Percentiles rank a stretch among this genome's conserved stretches.
These are phyloP conservation scores for Toxoplasma gondii DNA, from an alignment of 169 alveolate species.

Conservation along the genomic window DNA sequence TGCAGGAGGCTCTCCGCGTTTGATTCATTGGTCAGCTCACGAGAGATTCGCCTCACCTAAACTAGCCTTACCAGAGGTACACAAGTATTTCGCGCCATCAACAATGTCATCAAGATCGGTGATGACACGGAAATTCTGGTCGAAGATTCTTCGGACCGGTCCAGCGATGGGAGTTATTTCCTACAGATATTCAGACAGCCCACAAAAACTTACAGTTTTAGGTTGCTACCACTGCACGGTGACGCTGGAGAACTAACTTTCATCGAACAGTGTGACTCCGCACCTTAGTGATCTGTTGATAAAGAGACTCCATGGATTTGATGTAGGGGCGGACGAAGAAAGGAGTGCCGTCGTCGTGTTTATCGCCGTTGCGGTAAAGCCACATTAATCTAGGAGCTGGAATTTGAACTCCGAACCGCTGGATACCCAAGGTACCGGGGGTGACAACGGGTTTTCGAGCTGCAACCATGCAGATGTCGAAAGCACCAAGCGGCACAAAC, in stretches of 20 bases:
- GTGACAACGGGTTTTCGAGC: conserved; percentile 71
- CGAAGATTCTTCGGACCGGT: conserved; percentile 86
- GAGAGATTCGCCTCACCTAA: background rate
- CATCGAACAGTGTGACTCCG: background rate
- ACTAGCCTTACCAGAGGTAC: conserved; percentile 82
- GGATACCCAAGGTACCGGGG: conserved; percentile 84
- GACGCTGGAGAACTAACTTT: background rate
- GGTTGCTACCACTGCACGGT: background rate
- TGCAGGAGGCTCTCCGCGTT: background rate
- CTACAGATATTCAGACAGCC: conserved; percentile 38
- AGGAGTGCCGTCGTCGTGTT: conserved; percentile 86
- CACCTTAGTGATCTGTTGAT: conserved; percentile 82
- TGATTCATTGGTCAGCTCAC: background rate
- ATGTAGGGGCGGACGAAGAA: conserved; percentile 84
- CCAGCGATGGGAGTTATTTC: conserved; percentile 84
- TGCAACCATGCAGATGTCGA: conserved; percentile 7
- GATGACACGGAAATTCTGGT: conserved; percentile 83
- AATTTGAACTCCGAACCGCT: conserved; percentile 84
- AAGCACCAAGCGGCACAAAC: background rate
- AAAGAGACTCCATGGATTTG: conserved; percentile 78
- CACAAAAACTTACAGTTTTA: background rate
- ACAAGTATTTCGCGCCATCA: conserved; percentile 90
- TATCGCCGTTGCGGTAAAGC: conserved; percentile 91
- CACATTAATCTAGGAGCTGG: conserved; percentile 86
- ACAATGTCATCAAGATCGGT: conserved; percentile 78